phyloP scores from a whole-genome alignment of 2,329 filamentous ascomycete genomes.

The Phyllosticta paracitricarpa region DNA sequence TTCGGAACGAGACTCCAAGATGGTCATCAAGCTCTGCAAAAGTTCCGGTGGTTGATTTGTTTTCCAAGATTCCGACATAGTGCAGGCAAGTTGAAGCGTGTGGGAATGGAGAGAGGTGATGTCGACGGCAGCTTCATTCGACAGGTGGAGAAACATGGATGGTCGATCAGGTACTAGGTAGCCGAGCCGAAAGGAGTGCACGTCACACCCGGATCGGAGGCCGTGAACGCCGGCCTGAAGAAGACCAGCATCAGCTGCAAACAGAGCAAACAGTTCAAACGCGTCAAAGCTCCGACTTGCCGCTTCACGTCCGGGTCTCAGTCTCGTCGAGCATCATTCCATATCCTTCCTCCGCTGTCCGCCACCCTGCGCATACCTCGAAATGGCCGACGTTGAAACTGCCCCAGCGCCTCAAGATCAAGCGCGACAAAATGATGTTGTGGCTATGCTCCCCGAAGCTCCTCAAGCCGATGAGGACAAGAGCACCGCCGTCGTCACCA shows the following conservation, averaged over 20 bases:
- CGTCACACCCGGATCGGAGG: not conserved
- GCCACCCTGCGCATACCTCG: not conserved
- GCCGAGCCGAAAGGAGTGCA: not conserved
- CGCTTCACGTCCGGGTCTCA: not conserved
- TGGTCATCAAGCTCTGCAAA: not conserved
- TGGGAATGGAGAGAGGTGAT: not conserved
- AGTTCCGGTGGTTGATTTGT: not conserved
- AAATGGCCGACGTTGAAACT: conserved; percentile 6
- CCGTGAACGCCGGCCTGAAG: conserved; percentile 10
- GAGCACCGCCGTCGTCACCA: conserved; percentile 16
- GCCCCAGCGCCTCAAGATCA: not conserved
- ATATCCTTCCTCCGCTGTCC: not conserved
- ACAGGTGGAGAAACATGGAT: not conserved
- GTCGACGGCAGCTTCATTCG: not conserved
- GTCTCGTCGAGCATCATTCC: not conserved
- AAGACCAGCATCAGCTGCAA: not conserved
- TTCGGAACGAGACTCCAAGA: not conserved
- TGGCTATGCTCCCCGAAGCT: not conserved
- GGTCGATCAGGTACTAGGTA: not conserved
- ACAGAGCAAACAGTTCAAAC: not conserved
- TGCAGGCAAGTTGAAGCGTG: too few relatives aligned
- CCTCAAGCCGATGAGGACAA: conserved; percentile 6
- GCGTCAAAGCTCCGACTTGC: not conserved
- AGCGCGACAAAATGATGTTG: not conserved
- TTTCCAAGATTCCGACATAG: too few relatives aligned